Base-by-base conservation (phyloP, 2,329 filamentous ascomycete genomes). In the Harringtonia lauricola region DNA sequence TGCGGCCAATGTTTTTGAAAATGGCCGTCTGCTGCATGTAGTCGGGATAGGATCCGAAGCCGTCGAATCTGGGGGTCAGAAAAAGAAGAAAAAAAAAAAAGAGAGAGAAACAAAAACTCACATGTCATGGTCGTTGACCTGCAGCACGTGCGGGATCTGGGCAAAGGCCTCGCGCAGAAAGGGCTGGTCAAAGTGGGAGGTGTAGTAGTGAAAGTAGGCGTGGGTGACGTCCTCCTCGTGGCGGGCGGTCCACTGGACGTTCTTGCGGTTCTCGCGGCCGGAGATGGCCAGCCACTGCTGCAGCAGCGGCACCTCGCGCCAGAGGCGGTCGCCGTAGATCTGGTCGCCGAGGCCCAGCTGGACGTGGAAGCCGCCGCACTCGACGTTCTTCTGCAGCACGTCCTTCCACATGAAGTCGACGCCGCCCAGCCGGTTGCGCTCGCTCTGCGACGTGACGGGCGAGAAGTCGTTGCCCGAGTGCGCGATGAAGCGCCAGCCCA, bases 351-450 rank as follows among this genome's bases (percentile, higher is more conserved):
- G 67, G 14, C 90, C 92, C 8, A 98, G 71, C 57, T 98, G 92
- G 8, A 86, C 82, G 56, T 98, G 92, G 61, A 96, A 98, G 1
- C 92, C 92, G 44, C 89, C 88, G 53, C 89, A 95, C 54, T 98
- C 92, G 24, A 89, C 79, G 55, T 98, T 94, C 71, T 95, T 95
- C 64, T 95, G 88, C 58, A 98, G 72, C 24, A 98, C 89, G 55
- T 98, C 92, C 57, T 95, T 96, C 92, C 92, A 98, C 90, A 98
- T 94, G 58, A 92, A 86, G 1, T 89, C 86, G 1, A 94, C 76
- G 2, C 92, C 92, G 26, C 92, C 92, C 2, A 96, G 74, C 54
- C 83, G 86, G 28, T 81, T 78, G 36, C 90, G 77, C 54, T 98
- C 92, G 48, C 83, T 87, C 43, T 88, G 82, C 49, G 81, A 88